phyloP scores from a whole-genome alignment of 345 rosid species.

The Sonneratia caseolaris region DNA sequence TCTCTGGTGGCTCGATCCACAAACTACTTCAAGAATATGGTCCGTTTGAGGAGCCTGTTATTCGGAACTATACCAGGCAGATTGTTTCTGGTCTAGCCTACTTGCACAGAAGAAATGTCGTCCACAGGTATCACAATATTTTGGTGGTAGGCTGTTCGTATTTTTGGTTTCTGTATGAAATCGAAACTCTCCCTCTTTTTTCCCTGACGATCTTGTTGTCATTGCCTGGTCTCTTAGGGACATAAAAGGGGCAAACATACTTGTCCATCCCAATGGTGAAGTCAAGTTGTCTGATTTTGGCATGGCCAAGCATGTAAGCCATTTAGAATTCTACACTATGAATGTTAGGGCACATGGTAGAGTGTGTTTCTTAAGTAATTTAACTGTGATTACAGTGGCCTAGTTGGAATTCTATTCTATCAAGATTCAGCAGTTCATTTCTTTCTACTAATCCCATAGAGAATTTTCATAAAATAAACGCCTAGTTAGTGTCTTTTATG shows the following conservation, averaged over 20 bases:
- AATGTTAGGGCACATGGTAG: not conserved
- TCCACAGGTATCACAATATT: conserved; percentile 56
- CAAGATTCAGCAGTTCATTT: not conserved
- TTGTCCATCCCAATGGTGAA: conserved; percentile 92
- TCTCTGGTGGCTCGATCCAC: conserved; percentile 94
- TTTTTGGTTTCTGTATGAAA: not conserved
- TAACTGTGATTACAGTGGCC: not conserved
- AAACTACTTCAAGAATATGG: conserved; percentile 95
- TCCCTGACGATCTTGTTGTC: not conserved
- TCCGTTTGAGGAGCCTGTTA: conserved; percentile 78
- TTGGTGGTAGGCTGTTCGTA: conserved; percentile 6
- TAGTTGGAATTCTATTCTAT: not conserved
- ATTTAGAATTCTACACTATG: not conserved
- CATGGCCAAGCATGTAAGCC: conserved; percentile 92
- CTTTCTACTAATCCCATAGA: not conserved
- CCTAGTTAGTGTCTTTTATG: not conserved
- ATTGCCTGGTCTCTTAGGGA: conserved; percentile 36
- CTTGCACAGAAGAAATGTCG: conserved; percentile 86
- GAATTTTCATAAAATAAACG: not conserved
- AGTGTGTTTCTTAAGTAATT: not conserved
- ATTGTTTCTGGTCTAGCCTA: conserved; percentile 81
- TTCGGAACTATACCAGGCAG: conserved; percentile 88
- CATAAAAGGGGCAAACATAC: conserved; percentile 93
- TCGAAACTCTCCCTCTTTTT: not conserved
- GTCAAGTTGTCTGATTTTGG: conserved; percentile 95